Percentiles rank a stretch among this genome's conserved stretches.
Conservation (phyloP, 148 eudicot genomes). For the Silene uniflora region DNA sequence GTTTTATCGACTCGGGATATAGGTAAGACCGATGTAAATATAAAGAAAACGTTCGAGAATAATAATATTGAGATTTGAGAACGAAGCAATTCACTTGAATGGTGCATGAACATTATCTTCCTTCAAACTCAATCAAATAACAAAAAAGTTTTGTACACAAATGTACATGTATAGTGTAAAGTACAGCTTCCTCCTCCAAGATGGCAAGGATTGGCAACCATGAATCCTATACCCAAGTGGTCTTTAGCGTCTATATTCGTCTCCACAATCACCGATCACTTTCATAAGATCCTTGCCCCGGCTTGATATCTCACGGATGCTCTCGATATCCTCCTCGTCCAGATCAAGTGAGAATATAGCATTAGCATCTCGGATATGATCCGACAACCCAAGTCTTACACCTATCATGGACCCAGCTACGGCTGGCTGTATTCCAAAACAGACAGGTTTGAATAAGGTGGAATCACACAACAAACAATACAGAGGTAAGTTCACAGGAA, state of each 20-base stretch:
- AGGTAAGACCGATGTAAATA: too few relatives aligned
- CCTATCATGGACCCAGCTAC: slow-evolving; percentile 99
- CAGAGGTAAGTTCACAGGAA: not conserved
- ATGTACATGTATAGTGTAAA: not conserved
- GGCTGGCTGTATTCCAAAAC: slow-evolving; percentile 51
- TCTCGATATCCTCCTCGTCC: slow-evolving; percentile 67
- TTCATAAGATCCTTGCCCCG: slow-evolving; percentile 75
- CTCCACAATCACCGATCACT: slow-evolving; percentile 93
- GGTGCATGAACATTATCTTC: too few relatives aligned
- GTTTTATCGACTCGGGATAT: too few relatives aligned
- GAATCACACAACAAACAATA: not conserved
- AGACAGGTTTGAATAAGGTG: not conserved
- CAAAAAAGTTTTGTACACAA: slow-evolving; percentile 16
- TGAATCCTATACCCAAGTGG: not conserved
- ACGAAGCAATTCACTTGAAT: too few relatives aligned
- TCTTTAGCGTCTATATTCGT: slow-evolving; percentile 81
- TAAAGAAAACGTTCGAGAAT: not conserved
- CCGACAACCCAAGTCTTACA: slow-evolving; percentile 84
- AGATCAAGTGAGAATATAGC: slow-evolving; percentile 75
- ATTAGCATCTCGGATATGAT: slow-evolving; percentile 64
- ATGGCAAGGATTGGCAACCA: not conserved
- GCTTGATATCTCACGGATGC: slow-evolving; percentile 56
- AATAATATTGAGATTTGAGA: too few relatives aligned
- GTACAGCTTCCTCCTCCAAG: slow-evolving; percentile 3
- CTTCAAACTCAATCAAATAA: slow-evolving; percentile 10